These are phyloP conservation scores for Aquanectria penicillioides DNA, from an alignment of 2,329 filamentous ascomycete species.

Conservation along the genomic window DNA sequence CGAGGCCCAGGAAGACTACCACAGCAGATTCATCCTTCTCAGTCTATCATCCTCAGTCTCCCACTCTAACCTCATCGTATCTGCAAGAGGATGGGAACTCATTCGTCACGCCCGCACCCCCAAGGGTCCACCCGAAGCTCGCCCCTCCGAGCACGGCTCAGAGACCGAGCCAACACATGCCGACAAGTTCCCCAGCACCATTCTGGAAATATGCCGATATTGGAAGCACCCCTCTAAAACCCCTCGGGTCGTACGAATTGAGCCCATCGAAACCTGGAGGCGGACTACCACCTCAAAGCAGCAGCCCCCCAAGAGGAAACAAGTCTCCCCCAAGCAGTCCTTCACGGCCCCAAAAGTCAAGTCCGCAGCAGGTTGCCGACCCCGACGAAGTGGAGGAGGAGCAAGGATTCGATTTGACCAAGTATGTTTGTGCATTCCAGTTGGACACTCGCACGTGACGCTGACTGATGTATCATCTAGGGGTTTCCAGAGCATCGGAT, in stretches of 20 bases:
- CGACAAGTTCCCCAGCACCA: constrained; percentile 84
- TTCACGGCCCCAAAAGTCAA: constrained; percentile 52
- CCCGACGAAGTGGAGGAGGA: constrained; percentile 56
- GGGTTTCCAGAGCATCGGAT: constrained; percentile 73
- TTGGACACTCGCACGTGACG: neutral
- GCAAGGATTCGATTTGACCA: constrained; percentile 67
- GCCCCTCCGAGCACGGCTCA: constrained; percentile 84
- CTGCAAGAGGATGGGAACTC: constrained; percentile 68
- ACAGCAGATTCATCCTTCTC: constrained; percentile 57
- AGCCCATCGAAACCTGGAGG: constrained; percentile 65
- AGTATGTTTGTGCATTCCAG: constrained; percentile 51
- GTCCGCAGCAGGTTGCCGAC: constrained; percentile 40
- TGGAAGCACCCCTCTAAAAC: constrained; percentile 74
- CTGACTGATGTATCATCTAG: constrained; percentile 47
- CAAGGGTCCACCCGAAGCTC: constrained; percentile 76
- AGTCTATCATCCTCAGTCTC: constrained; percentile 66
- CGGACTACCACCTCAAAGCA: constrained; percentile 60
- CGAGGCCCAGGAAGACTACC: constrained; percentile 63
- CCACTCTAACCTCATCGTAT: constrained; percentile 70
- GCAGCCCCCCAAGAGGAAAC: constrained; percentile 62
- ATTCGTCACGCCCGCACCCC: constrained; percentile 78
- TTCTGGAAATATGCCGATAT: constrained; percentile 90
- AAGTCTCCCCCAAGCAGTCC: constrained; percentile 66
- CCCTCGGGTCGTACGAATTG: constrained; percentile 59
- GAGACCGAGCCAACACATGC: constrained; percentile 85